Evolutionary conservation across 306 rosid genomes (phyloP), one percentile per base, ranked within the genome.

Genomic region (Glycine tomentella): DNA sequence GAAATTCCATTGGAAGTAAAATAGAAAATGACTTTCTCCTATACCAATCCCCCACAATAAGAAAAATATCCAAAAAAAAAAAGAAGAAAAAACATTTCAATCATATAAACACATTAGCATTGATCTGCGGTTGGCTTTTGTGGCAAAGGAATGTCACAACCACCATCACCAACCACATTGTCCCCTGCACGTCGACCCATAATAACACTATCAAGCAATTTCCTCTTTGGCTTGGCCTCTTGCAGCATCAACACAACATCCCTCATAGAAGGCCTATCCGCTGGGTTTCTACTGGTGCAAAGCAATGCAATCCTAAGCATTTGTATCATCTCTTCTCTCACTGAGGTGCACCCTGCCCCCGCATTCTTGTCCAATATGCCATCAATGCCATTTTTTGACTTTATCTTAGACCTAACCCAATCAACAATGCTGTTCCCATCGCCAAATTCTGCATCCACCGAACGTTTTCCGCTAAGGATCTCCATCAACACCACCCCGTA

Each of bases 21-120:
- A 80, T 34, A 59, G 85, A 86, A 86, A 88, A 84, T 78, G 81
- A 80, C 89, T 79, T 74, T 91, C 87, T 90, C 88, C 97, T 95
- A 91, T 95, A 95, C 99, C 99, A 90, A 95, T 90, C 93, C 89
- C 95, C 99, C 95, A 87, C 88, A 92, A 90, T 88, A 84, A 86
- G 75, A 38, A 81, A 86, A 64, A n/a, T 25, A 25, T 25, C 31
- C 31, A 48, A 11, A 17, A 81, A 14, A 42, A 5, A 70, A 50
- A 40, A 25, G 31, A 49, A 69, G 78, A 65, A 5, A 80, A 25
- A 25, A 25, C 31, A 25, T 25, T 25, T 25, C 31, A 25, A 79
- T 36, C 72, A 63, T 74, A 82, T 79, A 10, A 77, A 70, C 84
- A 71, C 9, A 91, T 87, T 89, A 92, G 86, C 87, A 89, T 72